Evolutionary conservation across 208 protist genomes (phyloP).

Genomic region (Leishmania gerbilli): DNA sequence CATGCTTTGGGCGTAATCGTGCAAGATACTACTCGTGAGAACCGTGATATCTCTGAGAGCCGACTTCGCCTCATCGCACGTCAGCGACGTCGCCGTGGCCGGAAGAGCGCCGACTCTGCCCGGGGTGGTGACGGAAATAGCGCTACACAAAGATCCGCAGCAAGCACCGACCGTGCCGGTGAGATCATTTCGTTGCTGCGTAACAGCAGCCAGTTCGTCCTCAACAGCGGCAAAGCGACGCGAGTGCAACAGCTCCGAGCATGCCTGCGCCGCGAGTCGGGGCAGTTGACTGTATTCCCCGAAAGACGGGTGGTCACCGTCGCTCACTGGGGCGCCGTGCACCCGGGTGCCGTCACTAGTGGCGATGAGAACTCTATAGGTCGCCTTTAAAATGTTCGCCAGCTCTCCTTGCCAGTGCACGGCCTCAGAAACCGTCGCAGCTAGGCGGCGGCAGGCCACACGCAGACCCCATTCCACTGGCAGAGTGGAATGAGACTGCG

Average conservation of each 20-base stretch:
- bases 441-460: background rate
- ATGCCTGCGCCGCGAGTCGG: conserved; percentile 4
- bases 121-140: background rate
- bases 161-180: background rate
- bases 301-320: background rate
- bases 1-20: background rate
- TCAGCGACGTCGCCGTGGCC: background rate
- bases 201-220: background rate
- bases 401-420: background rate
- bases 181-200: conserved; percentile 9
- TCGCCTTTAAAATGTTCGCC: background rate
- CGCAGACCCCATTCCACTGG: background rate
- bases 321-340: background rate
- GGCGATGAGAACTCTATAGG: background rate
- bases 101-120: background rate
- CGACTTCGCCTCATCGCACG: background rate
- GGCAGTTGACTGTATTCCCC: background rate
- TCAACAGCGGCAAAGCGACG: background rate
- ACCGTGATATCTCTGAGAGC: background rate
- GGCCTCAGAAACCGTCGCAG: background rate
- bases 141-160: background rate
- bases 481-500: background rate
- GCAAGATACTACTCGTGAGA: background rate
- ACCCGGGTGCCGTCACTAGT: background rate
- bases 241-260: background rate